Evolutionary conservation across 2,329 filamentous ascomycete species (phyloP), one percentile per base, ranked within the genome.

Genomic region (Phaeosphaeriaceae sp.): DNA sequence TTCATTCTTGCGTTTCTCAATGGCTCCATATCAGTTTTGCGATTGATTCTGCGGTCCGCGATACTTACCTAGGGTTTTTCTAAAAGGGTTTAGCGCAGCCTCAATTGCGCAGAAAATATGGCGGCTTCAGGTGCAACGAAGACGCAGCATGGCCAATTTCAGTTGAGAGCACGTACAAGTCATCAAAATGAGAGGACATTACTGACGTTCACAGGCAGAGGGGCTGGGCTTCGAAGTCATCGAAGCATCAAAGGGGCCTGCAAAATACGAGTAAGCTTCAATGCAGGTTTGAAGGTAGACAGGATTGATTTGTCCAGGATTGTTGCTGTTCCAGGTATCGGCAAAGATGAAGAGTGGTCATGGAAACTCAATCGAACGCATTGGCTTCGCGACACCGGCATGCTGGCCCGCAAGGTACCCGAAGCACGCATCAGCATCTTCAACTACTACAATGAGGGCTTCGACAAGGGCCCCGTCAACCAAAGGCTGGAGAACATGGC

Each of bases 241-340:
- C 13, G 45, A 53, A 17, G 3, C 42, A 20, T 53, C 25, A 36
- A 53, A 46, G 25, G 11, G n/a, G 6, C 51, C 42, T 15, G 33
- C 21, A 7, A 53, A 53, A 24, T 46, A 31, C n/a, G 51, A 53
- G 51, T 53, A n/a, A 25, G 51, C 22, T 20, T 46, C 17, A 9
- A n/a, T 3, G 15, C 3, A 21, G 11, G 9, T 31, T 31, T 20
- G 17, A 1, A 27, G 6, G 13, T 20, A 22, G 22, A 3, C 6
- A 19, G 1, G 13, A 22, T 49, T 60, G 4, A 62, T 11, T 45
- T 15, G 4, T 36, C 19, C 19, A 76, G 72, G 46, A 68, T 76
- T 44, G 53, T 75, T 17, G 71, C 71, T 15, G 66, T 75, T 24
- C 70, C 71, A 7, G 71, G 70, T 7, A 65, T 76, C 15, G 73